phyloP scores from a whole-genome alignment of 148 eudicot species.

The Rhododendron henanense region DNA sequence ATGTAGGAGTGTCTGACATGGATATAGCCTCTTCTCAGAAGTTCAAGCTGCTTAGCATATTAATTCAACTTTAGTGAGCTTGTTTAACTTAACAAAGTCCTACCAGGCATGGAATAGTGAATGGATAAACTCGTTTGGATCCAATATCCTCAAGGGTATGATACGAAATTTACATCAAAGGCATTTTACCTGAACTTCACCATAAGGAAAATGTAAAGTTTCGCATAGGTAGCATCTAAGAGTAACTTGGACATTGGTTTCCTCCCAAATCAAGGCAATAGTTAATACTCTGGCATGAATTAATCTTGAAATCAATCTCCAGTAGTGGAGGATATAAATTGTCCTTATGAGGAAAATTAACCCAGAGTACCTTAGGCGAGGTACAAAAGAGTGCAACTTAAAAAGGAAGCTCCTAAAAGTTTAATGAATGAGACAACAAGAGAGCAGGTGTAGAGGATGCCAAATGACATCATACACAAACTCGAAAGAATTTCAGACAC shows the following conservation, averaged over 20 bases:
- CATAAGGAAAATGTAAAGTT: background rate
- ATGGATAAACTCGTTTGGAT: background rate
- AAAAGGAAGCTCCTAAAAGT: background rate
- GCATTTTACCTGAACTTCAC: background rate
- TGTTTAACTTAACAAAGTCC: background rate
- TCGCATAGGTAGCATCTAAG: background rate
- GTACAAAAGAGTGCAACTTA: background rate
- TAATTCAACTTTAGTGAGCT: background rate
- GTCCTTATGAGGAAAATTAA: background rate
- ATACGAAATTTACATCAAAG: background rate
- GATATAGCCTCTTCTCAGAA: background rate
- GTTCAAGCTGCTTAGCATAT: background rate
- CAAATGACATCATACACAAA: too few relatives aligned
- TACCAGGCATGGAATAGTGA: background rate
- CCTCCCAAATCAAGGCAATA: constrained; percentile 1
- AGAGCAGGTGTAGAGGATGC: too few relatives aligned
- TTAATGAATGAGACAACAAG: background rate
- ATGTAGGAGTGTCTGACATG: background rate
- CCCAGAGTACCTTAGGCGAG: background rate
- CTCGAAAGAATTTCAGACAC: too few relatives aligned
- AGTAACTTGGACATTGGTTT: background rate
- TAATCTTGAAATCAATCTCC: background rate
- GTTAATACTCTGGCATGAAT: background rate
- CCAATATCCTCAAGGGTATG: background rate
- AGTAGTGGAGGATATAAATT: background rate